phyloP scores from a whole-genome alignment of 371 early-diverging fungal species.

The Sporodiniella umbellata region DNA sequence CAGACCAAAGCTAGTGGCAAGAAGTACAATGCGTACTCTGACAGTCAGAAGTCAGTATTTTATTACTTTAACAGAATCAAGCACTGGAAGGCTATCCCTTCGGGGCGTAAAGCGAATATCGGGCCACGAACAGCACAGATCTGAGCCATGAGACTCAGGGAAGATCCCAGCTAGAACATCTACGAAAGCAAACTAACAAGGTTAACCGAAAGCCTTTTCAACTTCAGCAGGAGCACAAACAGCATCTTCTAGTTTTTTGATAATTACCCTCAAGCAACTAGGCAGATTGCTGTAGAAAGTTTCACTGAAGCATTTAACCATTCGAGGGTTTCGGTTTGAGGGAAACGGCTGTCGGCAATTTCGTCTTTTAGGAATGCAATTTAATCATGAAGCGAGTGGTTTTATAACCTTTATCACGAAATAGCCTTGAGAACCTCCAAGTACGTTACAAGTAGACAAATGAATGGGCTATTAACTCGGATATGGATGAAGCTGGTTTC shows the following conservation, averaged over 20 bases:
- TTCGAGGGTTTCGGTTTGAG: constrained; percentile 9
- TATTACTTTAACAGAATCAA: constrained; percentile 9
- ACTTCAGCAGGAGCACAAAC: constrained; percentile 10
- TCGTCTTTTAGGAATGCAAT: constrained; percentile 10
- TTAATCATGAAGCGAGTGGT: constrained; percentile 6
- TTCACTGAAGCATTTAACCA: not conserved
- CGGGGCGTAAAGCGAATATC: not conserved
- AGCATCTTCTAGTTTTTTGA: constrained; percentile 9
- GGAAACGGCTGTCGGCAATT: constrained; percentile 2
- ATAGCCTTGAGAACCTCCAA: not conserved
- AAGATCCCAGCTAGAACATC: constrained; percentile 14
- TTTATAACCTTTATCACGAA: constrained; percentile 3
- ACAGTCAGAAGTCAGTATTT: constrained; percentile 1
- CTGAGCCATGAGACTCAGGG: constrained; percentile 10
- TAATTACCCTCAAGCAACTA: constrained; percentile 6
- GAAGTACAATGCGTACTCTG: constrained; percentile 5
- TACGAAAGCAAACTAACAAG: constrained; percentile 14
- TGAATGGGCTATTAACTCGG: constrained; percentile 3
- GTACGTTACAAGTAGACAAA: constrained; percentile 2
- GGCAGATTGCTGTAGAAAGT: constrained; percentile 5
- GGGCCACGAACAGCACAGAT: constrained; percentile 7
- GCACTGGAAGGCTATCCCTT: constrained; percentile 4
- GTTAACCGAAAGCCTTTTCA: constrained; percentile 4
- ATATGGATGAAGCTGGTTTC: constrained; percentile 16
- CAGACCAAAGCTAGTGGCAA: constrained; percentile 1